Evolutionary conservation across 179 eudicot genomes (phyloP).

Genomic region (Heliamphora pulchella): DNA sequence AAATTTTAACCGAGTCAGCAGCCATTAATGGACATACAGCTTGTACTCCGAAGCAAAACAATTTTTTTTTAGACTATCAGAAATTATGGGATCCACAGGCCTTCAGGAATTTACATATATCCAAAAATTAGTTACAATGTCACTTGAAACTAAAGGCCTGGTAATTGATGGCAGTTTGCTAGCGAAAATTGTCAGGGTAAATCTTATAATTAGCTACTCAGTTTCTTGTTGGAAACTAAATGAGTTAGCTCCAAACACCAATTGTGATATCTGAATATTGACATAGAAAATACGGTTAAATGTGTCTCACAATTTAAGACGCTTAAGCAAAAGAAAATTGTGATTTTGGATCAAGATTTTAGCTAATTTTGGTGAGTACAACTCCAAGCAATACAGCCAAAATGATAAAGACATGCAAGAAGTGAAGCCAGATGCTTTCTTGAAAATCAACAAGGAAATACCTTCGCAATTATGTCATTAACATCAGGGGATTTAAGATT

Average conservation of each 20-base stretch:
- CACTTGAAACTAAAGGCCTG: not conserved
- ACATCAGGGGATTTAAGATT: conserved; percentile 41
- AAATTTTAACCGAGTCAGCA: conserved; percentile 13
- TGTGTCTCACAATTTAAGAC: not conserved
- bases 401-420: not conserved
- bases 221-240: not conserved
- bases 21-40: not conserved
- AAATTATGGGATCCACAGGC: not conserved
- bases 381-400: not conserved
- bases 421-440: not conserved
- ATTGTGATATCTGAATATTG: not conserved
- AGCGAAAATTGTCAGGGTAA: not conserved
- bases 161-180: not conserved
- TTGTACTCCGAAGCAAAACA: not conserved
- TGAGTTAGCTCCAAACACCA: not conserved
- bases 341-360: not conserved
- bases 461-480: conserved; percentile 74
- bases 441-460: conserved; percentile 19
- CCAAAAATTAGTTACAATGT: not conserved
- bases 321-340: not conserved
- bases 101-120: not conserved
- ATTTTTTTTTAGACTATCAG: not conserved
- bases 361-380: not conserved
- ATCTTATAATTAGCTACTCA: not conserved
- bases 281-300: not conserved